Evolutionary conservation across 208 protist genomes (phyloP).

Genomic region (Trichomonas gallinae): DNA sequence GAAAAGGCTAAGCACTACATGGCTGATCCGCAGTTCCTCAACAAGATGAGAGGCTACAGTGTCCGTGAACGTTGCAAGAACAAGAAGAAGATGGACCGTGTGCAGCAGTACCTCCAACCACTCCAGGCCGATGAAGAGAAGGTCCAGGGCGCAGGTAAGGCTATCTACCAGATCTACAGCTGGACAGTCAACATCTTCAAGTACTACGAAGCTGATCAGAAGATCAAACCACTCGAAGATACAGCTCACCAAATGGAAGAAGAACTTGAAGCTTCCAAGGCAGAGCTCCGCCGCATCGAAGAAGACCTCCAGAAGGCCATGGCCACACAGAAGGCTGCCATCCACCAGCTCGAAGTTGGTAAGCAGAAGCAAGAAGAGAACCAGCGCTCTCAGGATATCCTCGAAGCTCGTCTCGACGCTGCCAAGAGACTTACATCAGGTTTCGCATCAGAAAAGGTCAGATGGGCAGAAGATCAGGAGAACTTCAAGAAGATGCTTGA

Average conservation of each 20-base stretch:
- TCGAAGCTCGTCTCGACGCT: constrained; percentile 76
- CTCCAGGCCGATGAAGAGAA: constrained; percentile 56
- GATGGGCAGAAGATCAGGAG: constrained; percentile 80
- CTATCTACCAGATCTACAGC: constrained; percentile 73
- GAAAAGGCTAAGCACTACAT: constrained; percentile 53
- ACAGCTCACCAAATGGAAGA: constrained; percentile 71
- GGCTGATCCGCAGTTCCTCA: constrained; percentile 49
- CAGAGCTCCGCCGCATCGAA: constrained; percentile 72
- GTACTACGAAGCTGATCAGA: constrained; percentile 87
- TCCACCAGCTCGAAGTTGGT: constrained; percentile 61
- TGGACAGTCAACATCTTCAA: constrained; percentile 89
- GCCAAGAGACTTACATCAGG: constrained; percentile 83
- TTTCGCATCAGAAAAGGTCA: constrained; percentile 77
- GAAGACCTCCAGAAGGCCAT: constrained; percentile 66
- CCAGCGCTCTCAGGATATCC: constrained; percentile 67
- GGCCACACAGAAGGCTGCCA: constrained; percentile 46
- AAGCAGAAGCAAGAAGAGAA: constrained; percentile 70
- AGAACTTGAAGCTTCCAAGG: constrained; percentile 64
- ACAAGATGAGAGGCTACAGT: background rate
- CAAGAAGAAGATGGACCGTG: constrained; percentile 53
- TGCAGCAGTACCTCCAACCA: constrained; percentile 56
- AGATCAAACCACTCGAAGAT: constrained; percentile 82
- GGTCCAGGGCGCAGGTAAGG: constrained; percentile 57
- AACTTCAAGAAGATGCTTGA: constrained; percentile 59
- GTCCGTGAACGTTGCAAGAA: background rate